Evolutionary conservation across 2,329 filamentous ascomycete species (phyloP).

Genomic region (Fusarium udum): DNA sequence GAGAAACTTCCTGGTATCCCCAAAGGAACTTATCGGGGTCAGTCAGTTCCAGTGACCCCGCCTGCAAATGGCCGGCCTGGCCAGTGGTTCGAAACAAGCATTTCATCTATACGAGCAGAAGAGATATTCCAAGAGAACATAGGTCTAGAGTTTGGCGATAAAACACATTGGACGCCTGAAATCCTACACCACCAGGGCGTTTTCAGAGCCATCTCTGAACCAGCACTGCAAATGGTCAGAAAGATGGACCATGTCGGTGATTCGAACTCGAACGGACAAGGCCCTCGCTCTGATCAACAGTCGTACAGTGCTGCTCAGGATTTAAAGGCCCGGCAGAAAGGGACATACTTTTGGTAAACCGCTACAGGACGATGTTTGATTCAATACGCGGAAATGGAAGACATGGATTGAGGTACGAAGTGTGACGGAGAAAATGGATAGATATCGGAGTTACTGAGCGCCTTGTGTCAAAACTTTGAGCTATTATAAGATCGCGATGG

Average conservation of each 20-base stretch:
- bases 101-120: constrained; percentile 38
- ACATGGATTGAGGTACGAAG: background rate
- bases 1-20: background rate
- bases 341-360: constrained; percentile 33
- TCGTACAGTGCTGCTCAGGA: constrained; percentile 10
- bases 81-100: constrained; percentile 44
- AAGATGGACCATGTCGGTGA: constrained; percentile 47
- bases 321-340: background rate
- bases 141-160: constrained; percentile 41
- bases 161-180: constrained; percentile 39
- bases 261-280: constrained; percentile 42
- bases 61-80: constrained; percentile 13
- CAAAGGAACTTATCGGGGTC: constrained; percentile 6
- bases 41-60: constrained; percentile 6
- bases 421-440: background rate
- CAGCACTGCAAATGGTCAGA: constrained; percentile 44
- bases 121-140: constrained; percentile 40
- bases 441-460: background rate
- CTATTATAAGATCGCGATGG: background rate
- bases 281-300: constrained; percentile 2
- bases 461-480: background rate
- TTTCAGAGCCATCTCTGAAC: constrained; percentile 42
- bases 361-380: background rate
- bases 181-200: constrained; percentile 33
- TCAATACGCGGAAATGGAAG: background rate